These are phyloP conservation scores for Candida anglica DNA, from an alignment of 805 yeast genomes.

Conservation along the genomic window DNA sequence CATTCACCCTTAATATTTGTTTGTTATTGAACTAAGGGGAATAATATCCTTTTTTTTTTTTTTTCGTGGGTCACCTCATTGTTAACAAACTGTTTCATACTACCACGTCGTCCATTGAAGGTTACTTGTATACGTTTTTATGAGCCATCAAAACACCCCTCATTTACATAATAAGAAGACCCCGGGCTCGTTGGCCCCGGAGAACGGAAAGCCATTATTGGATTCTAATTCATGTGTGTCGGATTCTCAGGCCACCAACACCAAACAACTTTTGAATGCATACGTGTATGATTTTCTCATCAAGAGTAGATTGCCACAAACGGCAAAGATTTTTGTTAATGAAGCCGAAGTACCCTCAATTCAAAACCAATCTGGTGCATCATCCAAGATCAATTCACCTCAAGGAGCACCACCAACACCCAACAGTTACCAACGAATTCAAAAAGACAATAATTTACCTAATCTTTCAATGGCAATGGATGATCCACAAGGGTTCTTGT, in stretches of 20 bases:
- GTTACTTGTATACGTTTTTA: too few relatives aligned
- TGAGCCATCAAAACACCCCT: conserved; percentile 38
- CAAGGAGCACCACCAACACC: conserved; percentile 24
- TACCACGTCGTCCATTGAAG: too few relatives aligned
- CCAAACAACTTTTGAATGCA: conserved; percentile 67
- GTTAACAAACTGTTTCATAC: too few relatives aligned
- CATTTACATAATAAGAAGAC: conserved; percentile 29
- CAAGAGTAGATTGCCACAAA: conserved; percentile 65
- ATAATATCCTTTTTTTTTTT: too few relatives aligned
- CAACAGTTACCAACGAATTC: conserved; percentile 17
- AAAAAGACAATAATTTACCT: conserved; percentile 43
- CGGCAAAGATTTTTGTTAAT: conserved; percentile 69
- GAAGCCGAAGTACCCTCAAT: conserved; percentile 66
- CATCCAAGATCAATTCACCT: conserved; percentile 16
- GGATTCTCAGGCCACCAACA: conserved; percentile 46
- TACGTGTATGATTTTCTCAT: conserved; percentile 82
- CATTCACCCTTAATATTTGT: too few relatives aligned
- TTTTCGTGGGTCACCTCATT: too few relatives aligned
- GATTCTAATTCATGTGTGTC: conserved; percentile 22
- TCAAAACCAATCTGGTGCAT: conserved; percentile 6
- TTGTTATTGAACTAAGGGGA: too few relatives aligned
- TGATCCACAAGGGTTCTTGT: conserved; percentile 81
- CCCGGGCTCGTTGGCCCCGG: conserved; percentile 17
- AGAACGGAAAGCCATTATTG: conserved; percentile 20
- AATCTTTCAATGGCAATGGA: conserved; percentile 58